Evolutionary conservation across 2,329 filamentous ascomycete species (phyloP).

Genomic region (Knufia fluminis): DNA sequence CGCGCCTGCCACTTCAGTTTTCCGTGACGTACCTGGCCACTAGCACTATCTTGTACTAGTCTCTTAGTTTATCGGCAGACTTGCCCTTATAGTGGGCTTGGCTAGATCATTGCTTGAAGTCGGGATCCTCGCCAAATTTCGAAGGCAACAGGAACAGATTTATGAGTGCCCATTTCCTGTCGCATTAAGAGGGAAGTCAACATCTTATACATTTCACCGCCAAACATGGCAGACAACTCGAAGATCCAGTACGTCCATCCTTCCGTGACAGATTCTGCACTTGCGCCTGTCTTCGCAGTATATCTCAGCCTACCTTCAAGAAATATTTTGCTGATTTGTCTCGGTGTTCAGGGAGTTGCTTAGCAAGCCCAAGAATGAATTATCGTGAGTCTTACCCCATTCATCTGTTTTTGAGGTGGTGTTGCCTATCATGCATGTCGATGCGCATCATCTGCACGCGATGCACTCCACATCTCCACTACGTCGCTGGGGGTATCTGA

Average conservation of each 20-base stretch:
- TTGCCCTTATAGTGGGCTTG: slow-evolving; percentile 2
- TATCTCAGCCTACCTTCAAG: slow-evolving; percentile 25
- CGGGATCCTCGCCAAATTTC: too few relatives aligned
- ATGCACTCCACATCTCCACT: slow-evolving; percentile 19
- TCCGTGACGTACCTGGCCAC: slow-evolving; percentile 1
- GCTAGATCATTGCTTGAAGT: slow-evolving; percentile 6
- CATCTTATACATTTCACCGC: slow-evolving; percentile 24
- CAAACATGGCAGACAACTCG: slow-evolving; percentile 51
- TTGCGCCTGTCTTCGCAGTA: not conserved
- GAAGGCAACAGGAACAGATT: slow-evolving; percentile 1
- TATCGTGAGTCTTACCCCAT: slow-evolving; percentile 59
- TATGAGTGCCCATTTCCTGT: slow-evolving; percentile 9
- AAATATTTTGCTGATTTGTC: slow-evolving; percentile 2
- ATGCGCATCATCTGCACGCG: slow-evolving; percentile 3
- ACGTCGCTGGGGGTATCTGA: slow-evolving; percentile 10
- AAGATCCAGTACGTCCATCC: slow-evolving; percentile 58
- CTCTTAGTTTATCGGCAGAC: not conserved
- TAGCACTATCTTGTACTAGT: not conserved
- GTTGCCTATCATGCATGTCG: not conserved
- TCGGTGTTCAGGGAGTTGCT: slow-evolving; percentile 62
- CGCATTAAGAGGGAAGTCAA: slow-evolving; percentile 3
- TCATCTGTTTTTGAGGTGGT: slow-evolving; percentile 12
- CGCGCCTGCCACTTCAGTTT: not conserved
- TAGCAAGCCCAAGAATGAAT: slow-evolving; percentile 76
- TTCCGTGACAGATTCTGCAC: slow-evolving; percentile 9